Base-by-base conservation (phyloP, 2,329 filamentous ascomycete species). In the Lachnellula occidentalis region DNA sequence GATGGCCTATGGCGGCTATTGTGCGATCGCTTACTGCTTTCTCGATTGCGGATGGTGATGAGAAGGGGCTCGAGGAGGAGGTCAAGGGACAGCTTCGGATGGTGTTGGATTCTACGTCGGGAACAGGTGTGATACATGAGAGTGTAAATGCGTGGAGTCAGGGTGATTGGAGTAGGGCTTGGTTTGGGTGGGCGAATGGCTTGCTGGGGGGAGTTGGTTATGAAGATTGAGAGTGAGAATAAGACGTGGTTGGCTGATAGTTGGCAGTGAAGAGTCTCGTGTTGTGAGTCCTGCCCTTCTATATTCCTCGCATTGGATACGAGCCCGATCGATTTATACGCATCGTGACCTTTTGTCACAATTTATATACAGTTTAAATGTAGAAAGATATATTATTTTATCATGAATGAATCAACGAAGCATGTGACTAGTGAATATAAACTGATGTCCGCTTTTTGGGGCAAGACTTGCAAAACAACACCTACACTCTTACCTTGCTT, bases 131-230 rank as follows among this genome's bases (percentile, higher is more conserved):
- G 17, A 69, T 77, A 14, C 75, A 78, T 56, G 74, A 78, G 65
- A 73, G 70, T 56, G 68, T 76, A 14, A 65, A 73, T 52, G 70
- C 70, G 14, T 73, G 72, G 66, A 62, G 68, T 45, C 62, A 64
- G 43, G 57, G 58, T 4, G 62, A 68, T 51, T 76, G 67, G 62
- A 72, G 73, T 19, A 60, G 74, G 15, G 65, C 69, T 9, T 76
- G 74, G 74, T 92, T 92, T 68, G 85, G 88, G 0, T 92, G 88
- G 89, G 87, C 88, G 9, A 92, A 92, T 67, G 89, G 86, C 0
- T 81, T 94, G 17, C 92, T 91, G 71, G 87, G 88, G 88, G 14
- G 87, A 92, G 72, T 88, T 64, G 48, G 53, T 64, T n/a, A 49
- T 64, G 31, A 64, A 59, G 49, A 53, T 64, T 22, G 59, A 60